Evolutionary conservation across 371 early-diverging fungal genomes (phyloP).

Genomic region (Parasitella parasitica): DNA sequence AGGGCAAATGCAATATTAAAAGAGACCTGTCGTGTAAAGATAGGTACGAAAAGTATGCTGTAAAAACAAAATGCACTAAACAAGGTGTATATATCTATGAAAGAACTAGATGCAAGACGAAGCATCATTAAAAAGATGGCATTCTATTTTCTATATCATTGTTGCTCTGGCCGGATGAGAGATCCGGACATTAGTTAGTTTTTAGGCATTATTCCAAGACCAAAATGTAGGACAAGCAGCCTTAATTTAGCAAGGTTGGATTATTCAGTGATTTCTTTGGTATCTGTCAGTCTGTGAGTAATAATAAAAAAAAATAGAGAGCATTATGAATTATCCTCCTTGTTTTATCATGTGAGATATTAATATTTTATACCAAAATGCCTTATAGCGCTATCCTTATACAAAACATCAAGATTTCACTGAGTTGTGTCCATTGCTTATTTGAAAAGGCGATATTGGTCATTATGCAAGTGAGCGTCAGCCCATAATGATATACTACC

Average conservation of each 20-base stretch:
- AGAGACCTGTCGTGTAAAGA: not conserved
- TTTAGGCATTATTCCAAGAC: not conserved
- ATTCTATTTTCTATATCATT: not conserved
- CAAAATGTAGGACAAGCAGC: not conserved
- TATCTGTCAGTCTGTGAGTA: not conserved
- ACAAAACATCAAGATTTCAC: no score
- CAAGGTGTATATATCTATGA: no score
- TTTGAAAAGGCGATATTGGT: not conserved
- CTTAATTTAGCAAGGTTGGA: not conserved
- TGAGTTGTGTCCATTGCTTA: no score
- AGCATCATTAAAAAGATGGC: not conserved
- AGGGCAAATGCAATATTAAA: not conserved
- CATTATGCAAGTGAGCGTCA: not conserved
- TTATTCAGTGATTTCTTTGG: not conserved
- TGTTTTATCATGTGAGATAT: not conserved
- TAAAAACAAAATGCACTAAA: not conserved
- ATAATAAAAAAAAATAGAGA: no score
- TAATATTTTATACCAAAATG: not conserved
- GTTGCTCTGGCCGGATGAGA: not conserved
- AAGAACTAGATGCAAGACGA: not conserved
- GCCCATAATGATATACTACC: conserved; percentile 8
- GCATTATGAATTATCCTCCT: not conserved
- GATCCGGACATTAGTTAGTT: not conserved
- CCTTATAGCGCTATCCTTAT: no score
- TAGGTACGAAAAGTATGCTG: not conserved